Evolutionary conservation across 495 filamentous ascomycete species (phyloP).

Genomic region (Aspergillus haitiensis): DNA sequence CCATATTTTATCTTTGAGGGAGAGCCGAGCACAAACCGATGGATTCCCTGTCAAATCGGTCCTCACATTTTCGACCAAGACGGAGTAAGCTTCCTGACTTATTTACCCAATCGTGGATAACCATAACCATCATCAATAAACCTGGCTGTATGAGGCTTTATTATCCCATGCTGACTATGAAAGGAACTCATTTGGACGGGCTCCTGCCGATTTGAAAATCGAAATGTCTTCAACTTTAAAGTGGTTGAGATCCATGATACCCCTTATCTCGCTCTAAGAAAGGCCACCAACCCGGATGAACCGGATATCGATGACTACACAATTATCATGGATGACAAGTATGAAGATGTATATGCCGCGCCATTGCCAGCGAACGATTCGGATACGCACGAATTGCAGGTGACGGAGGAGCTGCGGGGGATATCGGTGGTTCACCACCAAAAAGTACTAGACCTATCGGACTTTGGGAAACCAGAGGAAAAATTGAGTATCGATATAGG

Average conservation of each 20-base stretch:
- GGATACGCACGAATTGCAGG: conserved; percentile 31
- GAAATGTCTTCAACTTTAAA: conserved; percentile 11
- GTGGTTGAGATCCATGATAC: not conserved
- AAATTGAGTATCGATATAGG: conserved; percentile 21
- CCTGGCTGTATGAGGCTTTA: too few species aligned
- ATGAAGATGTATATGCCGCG: not conserved
- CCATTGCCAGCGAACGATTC: not conserved
- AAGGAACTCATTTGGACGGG: conserved; percentile 13
- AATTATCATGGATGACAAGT: conserved; percentile 1
- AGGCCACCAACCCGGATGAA: too few species aligned
- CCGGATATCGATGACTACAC: conserved; percentile 4
- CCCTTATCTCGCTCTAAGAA: conserved; percentile 7
- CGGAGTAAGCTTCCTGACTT: conserved; percentile 17
- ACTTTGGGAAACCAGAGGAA: conserved; percentile 12
- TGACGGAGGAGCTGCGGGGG: too few species aligned
- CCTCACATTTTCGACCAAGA: conserved; percentile 23
- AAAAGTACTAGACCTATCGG: not conserved
- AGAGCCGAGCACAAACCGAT: conserved; percentile 15
- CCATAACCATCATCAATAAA: not conserved
- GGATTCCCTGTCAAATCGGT: too few species aligned
- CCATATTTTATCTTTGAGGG: conserved; percentile 33
- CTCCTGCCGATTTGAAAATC: conserved; percentile 1
- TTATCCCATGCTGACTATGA: conserved; percentile 9
- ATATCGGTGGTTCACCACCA: not conserved
- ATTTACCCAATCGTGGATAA: too few species aligned